Conservation (phyloP, 1,284 basidiomycete genomes). For the Volvariella surrecta region DNA sequence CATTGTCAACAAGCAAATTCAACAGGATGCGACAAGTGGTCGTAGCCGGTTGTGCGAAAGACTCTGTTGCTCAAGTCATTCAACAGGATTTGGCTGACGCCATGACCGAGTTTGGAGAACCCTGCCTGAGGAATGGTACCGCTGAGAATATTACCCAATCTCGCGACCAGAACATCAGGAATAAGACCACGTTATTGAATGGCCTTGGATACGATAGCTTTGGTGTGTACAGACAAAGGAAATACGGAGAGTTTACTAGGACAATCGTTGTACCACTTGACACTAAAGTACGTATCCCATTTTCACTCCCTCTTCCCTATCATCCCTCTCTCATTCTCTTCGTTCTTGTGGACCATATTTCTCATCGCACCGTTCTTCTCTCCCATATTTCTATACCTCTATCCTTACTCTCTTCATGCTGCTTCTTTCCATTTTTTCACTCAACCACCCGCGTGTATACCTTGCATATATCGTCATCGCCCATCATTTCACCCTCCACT, state of each 20-base stretch:
- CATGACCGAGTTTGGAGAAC: constrained; percentile 32
- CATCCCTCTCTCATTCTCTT: constrained; percentile 4
- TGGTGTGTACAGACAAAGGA: too few relatives aligned
- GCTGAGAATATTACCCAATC: constrained; percentile 45
- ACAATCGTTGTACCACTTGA: constrained; percentile 6
- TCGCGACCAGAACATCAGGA: constrained; percentile 26
- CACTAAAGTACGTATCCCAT: constrained; percentile 14
- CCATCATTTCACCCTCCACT: not conserved
- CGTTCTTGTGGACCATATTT: constrained; percentile 12
- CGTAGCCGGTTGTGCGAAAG: constrained; percentile 33
- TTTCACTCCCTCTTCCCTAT: constrained; percentile 1
- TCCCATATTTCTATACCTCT: constrained; percentile 5
- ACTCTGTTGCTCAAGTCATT: constrained; percentile 16
- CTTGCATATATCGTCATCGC: constrained; percentile 1
- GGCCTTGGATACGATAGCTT: too few relatives aligned
- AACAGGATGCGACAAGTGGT: constrained; percentile 49
- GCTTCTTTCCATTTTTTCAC: not conserved
- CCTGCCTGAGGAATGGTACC: constrained; percentile 44
- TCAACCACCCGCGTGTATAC: not conserved
- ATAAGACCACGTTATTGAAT: not conserved
- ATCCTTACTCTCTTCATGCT: not conserved
- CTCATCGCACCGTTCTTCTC: constrained; percentile 11
- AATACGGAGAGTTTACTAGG: too few relatives aligned
- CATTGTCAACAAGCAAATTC: constrained; percentile 43
- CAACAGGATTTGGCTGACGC: constrained; percentile 10